Evolutionary conservation across 352 stramenopile genomes (phyloP).

Genomic region (Stephanocyclus meneghinianus): DNA sequence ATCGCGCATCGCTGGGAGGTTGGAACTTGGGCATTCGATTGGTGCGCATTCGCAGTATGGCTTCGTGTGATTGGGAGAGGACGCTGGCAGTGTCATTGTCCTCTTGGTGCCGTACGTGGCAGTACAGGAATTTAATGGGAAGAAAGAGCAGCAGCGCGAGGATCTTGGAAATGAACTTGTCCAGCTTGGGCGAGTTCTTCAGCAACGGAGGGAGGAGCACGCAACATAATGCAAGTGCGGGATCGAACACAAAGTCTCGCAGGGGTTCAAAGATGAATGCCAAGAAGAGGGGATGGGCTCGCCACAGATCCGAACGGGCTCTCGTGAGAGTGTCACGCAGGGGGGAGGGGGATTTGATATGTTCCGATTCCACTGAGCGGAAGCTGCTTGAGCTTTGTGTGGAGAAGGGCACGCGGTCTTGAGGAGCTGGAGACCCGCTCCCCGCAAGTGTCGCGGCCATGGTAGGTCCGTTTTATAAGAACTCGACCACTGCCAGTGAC

Average conservation of each 20-base stretch:
- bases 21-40: background rate
- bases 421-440: no score
- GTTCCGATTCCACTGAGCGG: constrained; percentile 11
- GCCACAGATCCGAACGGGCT: constrained; percentile 15
- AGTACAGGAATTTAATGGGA: constrained; percentile 7
- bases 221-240: constrained; percentile 4
- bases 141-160: constrained; percentile 3
- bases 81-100: background rate
- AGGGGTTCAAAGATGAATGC: constrained; percentile 11
- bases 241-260: constrained; percentile 21
- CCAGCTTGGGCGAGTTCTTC: background rate
- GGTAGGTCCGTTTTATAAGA: no score
- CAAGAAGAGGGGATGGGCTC: constrained; percentile 8
- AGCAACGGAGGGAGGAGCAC: constrained; percentile 16
- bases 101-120: background rate
- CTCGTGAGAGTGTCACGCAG: constrained; percentile 6
- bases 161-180: background rate
- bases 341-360: constrained; percentile 13
- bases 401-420: no score
- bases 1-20: constrained; percentile 21
- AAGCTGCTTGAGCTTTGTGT: background rate
- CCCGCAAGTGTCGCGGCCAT: no score
- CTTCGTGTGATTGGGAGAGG: constrained; percentile 1
- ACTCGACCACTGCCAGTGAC: no score
- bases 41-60: background rate